Conservation (phyloP, 202 grass and related monocot species). For the Thinopyrum obtusiflorum region DNA sequence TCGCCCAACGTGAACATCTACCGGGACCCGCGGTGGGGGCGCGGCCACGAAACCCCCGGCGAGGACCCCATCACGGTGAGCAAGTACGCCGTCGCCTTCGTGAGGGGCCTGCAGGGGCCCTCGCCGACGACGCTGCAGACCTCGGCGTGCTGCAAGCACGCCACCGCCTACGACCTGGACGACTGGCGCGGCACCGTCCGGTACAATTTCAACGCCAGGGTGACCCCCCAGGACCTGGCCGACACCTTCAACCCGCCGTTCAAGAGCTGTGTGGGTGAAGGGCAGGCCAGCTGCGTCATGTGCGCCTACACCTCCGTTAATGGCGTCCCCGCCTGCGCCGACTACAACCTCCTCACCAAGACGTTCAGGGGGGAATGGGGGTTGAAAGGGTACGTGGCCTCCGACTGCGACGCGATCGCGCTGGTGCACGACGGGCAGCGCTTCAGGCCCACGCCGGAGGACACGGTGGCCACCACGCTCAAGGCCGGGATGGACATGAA, state of each 20-base stretch:
- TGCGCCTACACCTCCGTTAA: constrained; percentile 72
- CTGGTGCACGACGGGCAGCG: not conserved
- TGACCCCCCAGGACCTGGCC: constrained; percentile 60
- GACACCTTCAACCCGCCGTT: constrained; percentile 78
- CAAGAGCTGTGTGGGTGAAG: constrained; percentile 60
- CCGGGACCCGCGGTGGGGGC: constrained; percentile 74
- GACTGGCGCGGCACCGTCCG: constrained; percentile 56
- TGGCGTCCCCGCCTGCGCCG: constrained; percentile 60
- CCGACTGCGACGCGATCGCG: not conserved
- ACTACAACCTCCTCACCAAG: constrained; percentile 41
- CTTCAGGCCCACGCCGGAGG: not conserved
- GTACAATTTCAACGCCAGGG: constrained; percentile 53
- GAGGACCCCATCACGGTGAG: constrained; percentile 58
- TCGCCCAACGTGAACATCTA: constrained; percentile 35
- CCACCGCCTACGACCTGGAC: constrained; percentile 68
- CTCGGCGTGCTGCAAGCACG: constrained; percentile 83
- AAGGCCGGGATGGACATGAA: not conserved
- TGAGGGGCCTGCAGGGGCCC: constrained; percentile 55
- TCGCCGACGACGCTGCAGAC: constrained; percentile 37
- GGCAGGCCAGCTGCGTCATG: constrained; percentile 61
- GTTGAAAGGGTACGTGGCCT: not conserved
- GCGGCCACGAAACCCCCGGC: constrained; percentile 82
- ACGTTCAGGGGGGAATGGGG: constrained; percentile 43
- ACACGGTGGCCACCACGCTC: not conserved
- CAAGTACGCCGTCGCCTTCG: constrained; percentile 58